Conservation (phyloP, 78 protist species). For the Dictyostelium firmibasis region DNA sequence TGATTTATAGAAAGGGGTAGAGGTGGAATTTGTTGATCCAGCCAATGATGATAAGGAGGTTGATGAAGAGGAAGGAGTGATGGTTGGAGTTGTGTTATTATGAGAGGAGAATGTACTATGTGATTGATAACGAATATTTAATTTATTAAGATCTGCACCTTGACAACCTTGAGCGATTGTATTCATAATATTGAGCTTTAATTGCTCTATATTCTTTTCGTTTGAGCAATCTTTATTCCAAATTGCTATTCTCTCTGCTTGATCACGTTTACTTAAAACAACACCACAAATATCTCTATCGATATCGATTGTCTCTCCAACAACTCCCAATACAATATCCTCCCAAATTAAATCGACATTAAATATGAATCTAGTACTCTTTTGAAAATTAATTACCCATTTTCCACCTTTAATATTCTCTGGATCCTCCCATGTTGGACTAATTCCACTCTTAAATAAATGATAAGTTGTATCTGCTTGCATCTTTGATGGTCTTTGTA, state of each 20-base stretch:
- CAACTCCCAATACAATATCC: slow-evolving; percentile 63
- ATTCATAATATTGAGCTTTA: slow-evolving; percentile 7
- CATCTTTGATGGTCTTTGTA: slow-evolving; percentile 73
- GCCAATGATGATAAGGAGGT: neutral
- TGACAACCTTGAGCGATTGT: neutral
- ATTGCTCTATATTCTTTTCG: slow-evolving; percentile 16
- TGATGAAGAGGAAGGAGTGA: neutral
- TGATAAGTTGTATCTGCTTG: slow-evolving; percentile 55
- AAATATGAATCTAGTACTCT: neutral
- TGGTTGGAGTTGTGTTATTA: neutral
- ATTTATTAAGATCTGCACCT: neutral
- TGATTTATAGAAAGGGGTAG: slow-evolving; percentile 1
- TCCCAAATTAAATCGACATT: slow-evolving; percentile 71
- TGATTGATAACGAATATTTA: slow-evolving; percentile 24
- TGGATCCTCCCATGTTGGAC: slow-evolving; percentile 75
- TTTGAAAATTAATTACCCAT: slow-evolving; percentile 26
- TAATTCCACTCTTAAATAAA: slow-evolving; percentile 54
- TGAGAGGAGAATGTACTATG: neutral
- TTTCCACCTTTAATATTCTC: slow-evolving; percentile 49
- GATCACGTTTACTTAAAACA: slow-evolving; percentile 43
- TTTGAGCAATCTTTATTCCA: slow-evolving; percentile 50
- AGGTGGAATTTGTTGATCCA: neutral
- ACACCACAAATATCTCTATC: slow-evolving; percentile 73
- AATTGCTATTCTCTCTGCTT: slow-evolving; percentile 43
- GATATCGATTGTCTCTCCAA: slow-evolving; percentile 62